Conservation (phyloP, 352 stramenopile genomes). For the Phytophthora citrophthora region DNA sequence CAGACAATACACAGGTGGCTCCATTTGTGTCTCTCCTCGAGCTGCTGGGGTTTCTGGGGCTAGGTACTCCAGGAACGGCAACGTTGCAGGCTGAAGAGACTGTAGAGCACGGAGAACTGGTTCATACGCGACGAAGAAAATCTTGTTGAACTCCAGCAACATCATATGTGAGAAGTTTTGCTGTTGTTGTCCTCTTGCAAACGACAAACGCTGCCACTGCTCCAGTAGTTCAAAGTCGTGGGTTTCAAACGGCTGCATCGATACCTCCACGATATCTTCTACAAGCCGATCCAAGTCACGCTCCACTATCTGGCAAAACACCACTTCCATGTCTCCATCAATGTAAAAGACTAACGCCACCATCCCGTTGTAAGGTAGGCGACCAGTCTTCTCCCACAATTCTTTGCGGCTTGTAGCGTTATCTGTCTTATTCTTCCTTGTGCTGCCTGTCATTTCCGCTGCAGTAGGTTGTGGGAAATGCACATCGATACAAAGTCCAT, state of each 20-base stretch:
- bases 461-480: constrained; percentile 32
- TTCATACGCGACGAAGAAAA: constrained; percentile 60
- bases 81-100: constrained; percentile 19
- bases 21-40: constrained; percentile 23
- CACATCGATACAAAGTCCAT: constrained; percentile 43
- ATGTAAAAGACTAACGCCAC: constrained; percentile 39
- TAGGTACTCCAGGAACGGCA: constrained; percentile 52
- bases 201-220: constrained; percentile 13
- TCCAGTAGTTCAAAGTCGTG: constrained; percentile 34
- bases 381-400: constrained; percentile 43
- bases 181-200: constrained; percentile 3
- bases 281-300: constrained; percentile 35
- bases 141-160: constrained; percentile 57
- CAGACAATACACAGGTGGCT: constrained; percentile 41
- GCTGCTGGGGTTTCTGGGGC: constrained; percentile 19
- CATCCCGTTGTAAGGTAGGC: constrained; percentile 42
- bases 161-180: constrained; percentile 25
- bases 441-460: constrained; percentile 23
- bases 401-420: constrained; percentile 25
- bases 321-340: constrained; percentile 18
- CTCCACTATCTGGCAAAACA: constrained; percentile 48
- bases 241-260: constrained; percentile 43
- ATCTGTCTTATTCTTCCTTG: constrained; percentile 18
- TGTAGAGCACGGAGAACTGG: constrained; percentile 57
- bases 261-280: constrained; percentile 36